Percentiles rank a stretch among this genome's conserved stretches.
phyloP scores from a whole-genome alignment of 768 basidiomycete genomes.

The Gautieria morchelliformis region DNA sequence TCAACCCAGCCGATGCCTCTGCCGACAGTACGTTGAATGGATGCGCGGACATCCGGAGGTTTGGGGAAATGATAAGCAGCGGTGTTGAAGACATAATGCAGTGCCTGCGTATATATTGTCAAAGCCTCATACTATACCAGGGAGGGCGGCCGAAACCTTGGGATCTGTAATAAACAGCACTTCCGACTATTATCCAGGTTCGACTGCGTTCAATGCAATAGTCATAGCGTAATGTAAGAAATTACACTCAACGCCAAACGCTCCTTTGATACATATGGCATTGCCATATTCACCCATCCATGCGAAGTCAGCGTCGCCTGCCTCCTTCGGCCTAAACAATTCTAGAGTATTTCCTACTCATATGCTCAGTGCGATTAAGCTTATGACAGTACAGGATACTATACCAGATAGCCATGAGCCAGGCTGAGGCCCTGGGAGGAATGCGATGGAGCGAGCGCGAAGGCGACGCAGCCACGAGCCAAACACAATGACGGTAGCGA shows the following conservation, averaged over 20 bases:
- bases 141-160: conserved; percentile 21
- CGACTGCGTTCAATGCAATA: conserved; percentile 11
- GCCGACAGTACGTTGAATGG: conserved; percentile 10
- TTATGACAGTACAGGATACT: background rate
- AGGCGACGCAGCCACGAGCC: background rate
- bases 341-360: conserved; percentile 22
- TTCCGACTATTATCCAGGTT: conserved; percentile 3
- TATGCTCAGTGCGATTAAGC: background rate
- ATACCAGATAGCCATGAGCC: conserved; percentile 1
- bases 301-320: conserved; percentile 19
- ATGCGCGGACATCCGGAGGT: conserved; percentile 3
- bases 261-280: conserved; percentile 14
- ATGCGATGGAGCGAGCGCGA: background rate
- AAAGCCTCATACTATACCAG: conserved; percentile 19
- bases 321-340: conserved; percentile 17
- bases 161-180: conserved; percentile 23
- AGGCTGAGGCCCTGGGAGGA: background rate
- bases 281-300: conserved; percentile 23
- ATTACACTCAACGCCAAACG: background rate
- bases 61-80: conserved; percentile 21
- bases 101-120: conserved; percentile 4
- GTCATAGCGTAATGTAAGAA: background rate
- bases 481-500: background rate
- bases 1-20: conserved; percentile 14
- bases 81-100: conserved; percentile 21